Evolutionary conservation across 805 yeast genomes (phyloP).

Genomic region (Cyberlindnera mississippiensis): DNA sequence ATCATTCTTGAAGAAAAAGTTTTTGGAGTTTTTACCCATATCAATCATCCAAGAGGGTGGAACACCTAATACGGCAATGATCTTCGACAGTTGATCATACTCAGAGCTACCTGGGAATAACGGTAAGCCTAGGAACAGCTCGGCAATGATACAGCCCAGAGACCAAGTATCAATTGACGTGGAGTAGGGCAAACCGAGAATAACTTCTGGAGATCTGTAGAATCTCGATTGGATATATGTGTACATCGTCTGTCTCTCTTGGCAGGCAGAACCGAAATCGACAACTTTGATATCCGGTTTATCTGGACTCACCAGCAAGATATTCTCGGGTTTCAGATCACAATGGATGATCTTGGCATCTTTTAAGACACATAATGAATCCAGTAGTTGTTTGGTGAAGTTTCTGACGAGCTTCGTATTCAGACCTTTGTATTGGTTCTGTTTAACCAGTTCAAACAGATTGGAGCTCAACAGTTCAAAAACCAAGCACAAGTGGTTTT

Average conservation of each 20-base stretch:
- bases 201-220: slow-evolving; percentile 92
- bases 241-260: slow-evolving; percentile 82
- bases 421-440: slow-evolving; percentile 90
- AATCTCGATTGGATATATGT: slow-evolving; percentile 91
- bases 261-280: slow-evolving; percentile 96
- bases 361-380: slow-evolving; percentile 75
- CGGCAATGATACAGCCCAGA: slow-evolving; percentile 88
- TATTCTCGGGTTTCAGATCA: slow-evolving; percentile 95
- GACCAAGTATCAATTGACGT: slow-evolving; percentile 98
- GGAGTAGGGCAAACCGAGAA: slow-evolving; percentile 87
- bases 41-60: slow-evolving; percentile 98
- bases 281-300: slow-evolving; percentile 72
- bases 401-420: slow-evolving; percentile 73
- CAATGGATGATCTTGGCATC: slow-evolving; percentile 87
- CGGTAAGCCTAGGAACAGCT: slow-evolving; percentile 86
- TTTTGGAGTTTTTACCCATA: slow-evolving; percentile 79
- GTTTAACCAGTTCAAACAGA: slow-evolving; percentile 84
- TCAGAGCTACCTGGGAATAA: slow-evolving; percentile 94
- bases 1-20: slow-evolving; percentile 42
- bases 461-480: slow-evolving; percentile 87
- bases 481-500: slow-evolving; percentile 88
- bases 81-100: slow-evolving; percentile 82
- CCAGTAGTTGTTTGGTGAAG: slow-evolving; percentile 77
- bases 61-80: slow-evolving; percentile 72
- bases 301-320: slow-evolving; percentile 73